These are phyloP conservation scores for Dentipellis fragilis DNA, from an alignment of 768 basidiomycete genomes.

Conservation along the genomic window DNA sequence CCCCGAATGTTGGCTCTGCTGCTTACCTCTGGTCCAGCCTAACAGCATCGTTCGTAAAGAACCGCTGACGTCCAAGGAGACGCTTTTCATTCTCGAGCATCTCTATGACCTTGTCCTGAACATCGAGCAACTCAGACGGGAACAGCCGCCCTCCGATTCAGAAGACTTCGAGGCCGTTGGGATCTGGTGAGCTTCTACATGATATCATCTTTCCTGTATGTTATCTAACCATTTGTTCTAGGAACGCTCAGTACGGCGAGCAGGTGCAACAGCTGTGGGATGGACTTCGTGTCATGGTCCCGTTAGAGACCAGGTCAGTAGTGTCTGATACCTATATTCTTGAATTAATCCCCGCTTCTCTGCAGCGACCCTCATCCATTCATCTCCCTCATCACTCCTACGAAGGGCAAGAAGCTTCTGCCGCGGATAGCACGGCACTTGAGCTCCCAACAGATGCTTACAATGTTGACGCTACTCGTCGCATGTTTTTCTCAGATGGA, in stretches of 20 bases:
- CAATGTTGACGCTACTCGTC: slow-evolving; percentile 81
- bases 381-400: slow-evolving; percentile 77
- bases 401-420: slow-evolving; percentile 89
- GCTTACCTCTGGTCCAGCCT: slow-evolving; percentile 28
- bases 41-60: slow-evolving; percentile 55
- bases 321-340: background rate
- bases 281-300: slow-evolving; percentile 76
- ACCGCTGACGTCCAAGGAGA: slow-evolving; percentile 71
- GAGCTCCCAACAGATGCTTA: slow-evolving; percentile 67
- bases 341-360: background rate
- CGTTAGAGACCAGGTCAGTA: slow-evolving; percentile 81
- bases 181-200: slow-evolving; percentile 17
- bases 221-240: slow-evolving; percentile 18
- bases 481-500: slow-evolving; percentile 94
- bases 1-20: background rate
- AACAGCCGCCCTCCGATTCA: slow-evolving; percentile 61
- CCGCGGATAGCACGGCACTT: slow-evolving; percentile 84
- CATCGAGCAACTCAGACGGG: slow-evolving; percentile 76
- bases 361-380: slow-evolving; percentile 90
- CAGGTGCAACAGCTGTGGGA: slow-evolving; percentile 71
- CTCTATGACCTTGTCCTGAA: slow-evolving; percentile 79
- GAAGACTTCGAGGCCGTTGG: slow-evolving; percentile 35
- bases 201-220: background rate
- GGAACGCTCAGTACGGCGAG: slow-evolving; percentile 47
- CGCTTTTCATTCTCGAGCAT: slow-evolving; percentile 69